Evolutionary conservation across 495 filamentous ascomycete genomes (phyloP).

Genomic region (Parachaetomium inaequale): DNA sequence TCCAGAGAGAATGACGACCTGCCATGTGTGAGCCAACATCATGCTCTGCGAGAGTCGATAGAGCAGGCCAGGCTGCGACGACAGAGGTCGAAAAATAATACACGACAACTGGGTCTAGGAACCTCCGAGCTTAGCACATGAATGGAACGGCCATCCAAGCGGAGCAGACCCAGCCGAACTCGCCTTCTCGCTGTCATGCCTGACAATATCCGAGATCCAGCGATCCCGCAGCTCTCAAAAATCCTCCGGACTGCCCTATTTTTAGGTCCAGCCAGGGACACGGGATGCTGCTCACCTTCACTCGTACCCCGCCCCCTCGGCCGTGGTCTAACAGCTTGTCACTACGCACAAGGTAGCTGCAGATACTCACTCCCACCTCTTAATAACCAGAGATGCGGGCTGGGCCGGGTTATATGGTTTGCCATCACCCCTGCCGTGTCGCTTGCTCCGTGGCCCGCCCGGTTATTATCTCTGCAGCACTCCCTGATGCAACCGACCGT

Average conservation of each 20-base stretch:
- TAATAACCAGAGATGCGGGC: not conserved
- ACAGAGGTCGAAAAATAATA: no score
- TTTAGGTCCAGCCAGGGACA: not conserved
- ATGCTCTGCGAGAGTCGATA: no score
- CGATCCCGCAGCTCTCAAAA: not conserved
- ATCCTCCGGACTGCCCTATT: not conserved
- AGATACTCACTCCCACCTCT: not conserved
- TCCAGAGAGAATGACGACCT: no score
- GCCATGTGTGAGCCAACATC: no score
- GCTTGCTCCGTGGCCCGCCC: constrained; percentile 9
- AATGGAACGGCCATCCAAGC: no score
- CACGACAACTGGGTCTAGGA: no score
- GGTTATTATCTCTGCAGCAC: constrained; percentile 10
- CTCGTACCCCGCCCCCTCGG: not conserved
- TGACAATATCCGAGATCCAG: not conserved
- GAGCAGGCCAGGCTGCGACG: no score
- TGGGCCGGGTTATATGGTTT: not conserved
- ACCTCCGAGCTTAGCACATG: not conserved
- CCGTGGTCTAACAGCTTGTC: no score
- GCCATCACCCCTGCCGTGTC: not conserved
- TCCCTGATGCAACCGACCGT: constrained; percentile 10
- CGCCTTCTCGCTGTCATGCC: not conserved
- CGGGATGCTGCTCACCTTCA: not conserved
- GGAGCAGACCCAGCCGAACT: not conserved
- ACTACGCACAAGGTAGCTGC: not conserved